Evolutionary conservation across 345 rosid genomes (phyloP).

Genomic region (Citrus sp.): DNA sequence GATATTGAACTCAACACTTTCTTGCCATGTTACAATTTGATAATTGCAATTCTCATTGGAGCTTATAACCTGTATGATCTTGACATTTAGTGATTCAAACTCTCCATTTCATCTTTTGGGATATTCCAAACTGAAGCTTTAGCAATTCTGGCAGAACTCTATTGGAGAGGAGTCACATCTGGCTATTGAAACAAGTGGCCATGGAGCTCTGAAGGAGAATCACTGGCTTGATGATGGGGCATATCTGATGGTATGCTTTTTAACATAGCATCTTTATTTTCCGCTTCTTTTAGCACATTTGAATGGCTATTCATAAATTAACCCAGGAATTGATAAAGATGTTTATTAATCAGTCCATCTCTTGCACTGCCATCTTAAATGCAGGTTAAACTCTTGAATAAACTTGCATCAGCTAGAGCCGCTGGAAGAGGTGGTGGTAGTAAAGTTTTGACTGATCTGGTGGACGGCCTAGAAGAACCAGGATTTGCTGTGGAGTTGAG

Average conservation of each 20-base stretch:
- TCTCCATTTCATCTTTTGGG: background rate
- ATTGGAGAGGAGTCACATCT: conserved; percentile 85
- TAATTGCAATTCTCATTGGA: background rate
- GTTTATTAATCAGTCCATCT: background rate
- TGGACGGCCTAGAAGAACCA: conserved; percentile 82
- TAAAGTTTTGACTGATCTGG: conserved; percentile 81
- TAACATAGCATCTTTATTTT: background rate
- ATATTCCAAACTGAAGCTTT: conserved; percentile 11
- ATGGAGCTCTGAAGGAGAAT: conserved; percentile 96
- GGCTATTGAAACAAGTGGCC: conserved; percentile 98
- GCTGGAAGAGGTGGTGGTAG: conserved; percentile 67
- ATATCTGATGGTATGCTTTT: conserved; percentile 78
- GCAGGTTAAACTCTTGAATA: conserved; percentile 90
- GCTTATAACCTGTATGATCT: background rate
- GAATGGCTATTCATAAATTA: background rate
- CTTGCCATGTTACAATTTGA: background rate
- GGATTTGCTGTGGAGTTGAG: conserved; percentile 74
- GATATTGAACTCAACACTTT: background rate
- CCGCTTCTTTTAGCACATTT: background rate
- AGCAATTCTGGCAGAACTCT: conserved; percentile 58
- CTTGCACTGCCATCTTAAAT: conserved; percentile 10
- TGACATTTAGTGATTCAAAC: background rate
- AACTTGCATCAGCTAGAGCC: conserved; percentile 90
- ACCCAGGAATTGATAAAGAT: background rate
- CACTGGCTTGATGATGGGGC: conserved; percentile 99